A percentile compares a stretch with the other conserved stretches of the same genome.
Conservation (phyloP, 192 early-diverging fungal genomes). For the Coemansia sp. region DNA sequence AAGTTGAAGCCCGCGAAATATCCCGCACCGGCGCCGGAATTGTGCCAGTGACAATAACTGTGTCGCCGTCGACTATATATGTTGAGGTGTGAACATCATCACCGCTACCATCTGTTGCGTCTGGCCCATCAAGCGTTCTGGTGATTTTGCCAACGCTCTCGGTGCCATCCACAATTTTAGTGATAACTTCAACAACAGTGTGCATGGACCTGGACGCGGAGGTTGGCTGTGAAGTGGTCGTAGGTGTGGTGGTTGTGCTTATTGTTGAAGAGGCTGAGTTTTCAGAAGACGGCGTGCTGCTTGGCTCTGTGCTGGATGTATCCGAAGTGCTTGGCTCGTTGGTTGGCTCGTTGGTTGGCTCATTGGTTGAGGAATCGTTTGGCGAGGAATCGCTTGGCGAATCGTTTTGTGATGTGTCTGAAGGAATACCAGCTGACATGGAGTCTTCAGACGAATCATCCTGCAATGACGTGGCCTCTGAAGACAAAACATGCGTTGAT, state of each 20-base stretch:
- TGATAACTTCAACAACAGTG: constrained; percentile 26
- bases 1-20: not conserved
- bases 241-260: not conserved
- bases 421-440: not conserved
- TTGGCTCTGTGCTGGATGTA: not conserved
- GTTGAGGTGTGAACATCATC: constrained; percentile 23
- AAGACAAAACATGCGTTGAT: not conserved
- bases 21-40: not conserved
- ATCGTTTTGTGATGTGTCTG: no score
- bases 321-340: not conserved
- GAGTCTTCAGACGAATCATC: not conserved
- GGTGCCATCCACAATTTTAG: constrained; percentile 28
- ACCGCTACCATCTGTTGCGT: not conserved
- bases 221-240: not conserved
- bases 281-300: not conserved
- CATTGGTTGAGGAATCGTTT: no score
- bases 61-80: constrained; percentile 18
- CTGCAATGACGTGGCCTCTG: not conserved
- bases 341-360: not conserved
- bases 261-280: not conserved
- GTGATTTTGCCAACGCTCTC: constrained; percentile 16
- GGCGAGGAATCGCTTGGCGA: no score
- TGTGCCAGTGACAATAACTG: constrained; percentile 27
- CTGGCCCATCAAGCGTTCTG: constrained; percentile 3
- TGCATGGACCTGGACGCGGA: constrained; percentile 7